Percentiles rank a stretch among this genome's conserved stretches.
These are phyloP conservation scores for Glomus cerebriforme DNA, from an alignment of 192 early-diverging fungal genomes.

Conservation along the genomic window DNA sequence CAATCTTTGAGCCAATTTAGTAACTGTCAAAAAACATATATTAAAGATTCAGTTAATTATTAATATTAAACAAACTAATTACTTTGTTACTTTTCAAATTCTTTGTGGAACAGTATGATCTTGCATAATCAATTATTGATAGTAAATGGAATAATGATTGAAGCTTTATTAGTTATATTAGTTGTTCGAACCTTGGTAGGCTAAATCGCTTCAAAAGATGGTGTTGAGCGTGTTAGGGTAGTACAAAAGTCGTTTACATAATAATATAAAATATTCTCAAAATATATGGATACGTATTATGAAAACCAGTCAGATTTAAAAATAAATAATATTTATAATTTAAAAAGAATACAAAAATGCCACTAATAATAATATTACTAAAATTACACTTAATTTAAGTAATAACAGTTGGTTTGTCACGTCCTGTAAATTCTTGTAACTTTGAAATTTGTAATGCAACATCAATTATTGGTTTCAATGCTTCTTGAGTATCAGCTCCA, in stretches of 20 bases:
- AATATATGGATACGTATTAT: too few relatives aligned
- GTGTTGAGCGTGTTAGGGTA: too few relatives aligned
- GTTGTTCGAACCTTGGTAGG: conserved; percentile 92
- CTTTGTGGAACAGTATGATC: too few relatives aligned
- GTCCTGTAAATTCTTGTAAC: conserved; percentile 81
- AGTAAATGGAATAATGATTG: conserved; percentile 96
- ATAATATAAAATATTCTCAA: too few relatives aligned
- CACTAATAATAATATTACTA: too few relatives aligned
- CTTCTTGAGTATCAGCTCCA: conserved; percentile 74
- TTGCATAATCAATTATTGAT: conserved; percentile 99
- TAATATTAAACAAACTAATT: not conserved
- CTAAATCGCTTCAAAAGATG: too few relatives aligned
- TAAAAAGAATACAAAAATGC: too few relatives aligned
- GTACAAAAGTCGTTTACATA: too few relatives aligned
- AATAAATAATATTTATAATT: too few relatives aligned
- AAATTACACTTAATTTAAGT: conserved; percentile 51
- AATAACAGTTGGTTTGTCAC: conserved; percentile 88
- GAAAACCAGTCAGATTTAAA: too few relatives aligned
- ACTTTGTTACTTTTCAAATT: conserved; percentile 86
- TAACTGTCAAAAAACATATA: conserved; percentile 48
- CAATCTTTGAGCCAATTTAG: conserved; percentile 94
- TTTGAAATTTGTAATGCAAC: conserved; percentile 76
- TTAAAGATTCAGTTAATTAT: not conserved
- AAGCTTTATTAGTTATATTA: conserved; percentile 94
- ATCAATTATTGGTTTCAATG: conserved; percentile 86